Base-by-base conservation (phyloP, 2,329 filamentous ascomycete species). In the Claviceps sorghi region DNA sequence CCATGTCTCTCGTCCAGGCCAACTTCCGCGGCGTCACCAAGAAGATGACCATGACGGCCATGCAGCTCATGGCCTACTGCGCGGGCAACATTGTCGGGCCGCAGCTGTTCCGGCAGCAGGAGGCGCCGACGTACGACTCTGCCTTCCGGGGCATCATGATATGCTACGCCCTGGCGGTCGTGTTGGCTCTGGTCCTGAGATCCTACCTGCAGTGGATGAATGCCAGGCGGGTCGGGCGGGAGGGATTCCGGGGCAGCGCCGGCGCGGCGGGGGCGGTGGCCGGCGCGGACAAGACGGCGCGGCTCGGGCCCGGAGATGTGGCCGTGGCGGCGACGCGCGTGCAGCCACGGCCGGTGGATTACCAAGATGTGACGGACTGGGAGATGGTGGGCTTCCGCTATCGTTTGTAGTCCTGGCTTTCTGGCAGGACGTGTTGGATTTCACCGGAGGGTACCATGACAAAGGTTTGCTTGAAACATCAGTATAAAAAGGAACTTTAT, bases 341-440 rank as follows among this genome's bases (percentile, higher is more conserved):
- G 0, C 65, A 69, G 48, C 58, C 75, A 22, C 62, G 65, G 19
- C 65, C 69, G 0, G 68, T 71, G 51, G 73, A 76, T 53, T 76
- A 78, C 53, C 76, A 79, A 21, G 78, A 82, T 61, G 63, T 76
- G 2, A 82, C 79, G 2, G 79, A 83, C 58, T 80, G 76, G 74
- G 72, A 79, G 40, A 79, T 72, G 1, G 61, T 71, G 19, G 79
- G 79, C 0, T 83, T 82, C 55, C 71, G 78, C 43, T 83, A 83
- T 62, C 71, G 79, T 30, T 59, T 76, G 29, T 76, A 59, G 52
- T 15, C 7, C 36, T 17, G 36, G 36, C 36, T 38, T 13, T n/a
- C 5, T 38, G 36, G 15, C 36, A 11, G 34, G 34, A 36, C 5
- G 4, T 36, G 10, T 15, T 15, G 34, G 34, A 3, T 13, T 36